These are phyloP conservation scores for Cyanodermella asteris DNA, from an alignment of 2,329 filamentous ascomycete species.

Conservation along the genomic window DNA sequence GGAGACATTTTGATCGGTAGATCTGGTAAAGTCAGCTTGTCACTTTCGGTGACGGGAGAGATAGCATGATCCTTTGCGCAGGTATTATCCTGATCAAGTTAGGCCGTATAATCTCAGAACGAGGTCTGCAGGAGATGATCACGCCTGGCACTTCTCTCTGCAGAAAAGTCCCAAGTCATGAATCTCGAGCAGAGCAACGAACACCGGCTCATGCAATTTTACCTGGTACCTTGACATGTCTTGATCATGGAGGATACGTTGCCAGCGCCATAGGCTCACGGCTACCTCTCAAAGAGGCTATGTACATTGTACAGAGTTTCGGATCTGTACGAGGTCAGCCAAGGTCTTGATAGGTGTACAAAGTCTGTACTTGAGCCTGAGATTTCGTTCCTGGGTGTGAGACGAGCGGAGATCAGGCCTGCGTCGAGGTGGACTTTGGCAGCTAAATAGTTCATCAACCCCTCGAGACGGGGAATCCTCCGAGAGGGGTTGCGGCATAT, in stretches of 20 bases:
- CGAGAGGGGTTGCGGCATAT: too few species aligned
- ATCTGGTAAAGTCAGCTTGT: conserved; percentile 14
- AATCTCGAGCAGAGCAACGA: conserved; percentile 19
- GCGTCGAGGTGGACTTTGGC: neutral
- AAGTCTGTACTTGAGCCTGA: too few species aligned
- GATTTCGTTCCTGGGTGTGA: conserved; percentile 1
- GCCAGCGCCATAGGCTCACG: neutral
- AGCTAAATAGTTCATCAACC: too few species aligned
- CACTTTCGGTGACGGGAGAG: conserved; percentile 24
- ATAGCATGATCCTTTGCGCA: conserved; percentile 97
- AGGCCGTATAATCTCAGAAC: conserved; percentile 61
- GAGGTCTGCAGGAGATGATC: conserved; percentile 11
- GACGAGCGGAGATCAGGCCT: conserved; percentile 1
- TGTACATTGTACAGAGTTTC: conserved; percentile 24
- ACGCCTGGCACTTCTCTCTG: conserved; percentile 5
- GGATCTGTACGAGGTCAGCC: conserved; percentile 19
- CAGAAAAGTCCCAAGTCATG: conserved; percentile 7
- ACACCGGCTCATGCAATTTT: conserved; percentile 44
- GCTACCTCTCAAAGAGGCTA: conserved; percentile 8
- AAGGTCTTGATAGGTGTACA: conserved; percentile 7
- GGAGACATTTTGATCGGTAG: conserved; percentile 46
- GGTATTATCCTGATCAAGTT: conserved; percentile 98
- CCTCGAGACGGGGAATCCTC: too few species aligned
- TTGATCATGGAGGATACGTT: conserved; percentile 11
- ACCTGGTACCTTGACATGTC: conserved; percentile 19